Conservation (phyloP, 1,284 basidiomycete species). For the Rhodotorula sp. region DNA sequence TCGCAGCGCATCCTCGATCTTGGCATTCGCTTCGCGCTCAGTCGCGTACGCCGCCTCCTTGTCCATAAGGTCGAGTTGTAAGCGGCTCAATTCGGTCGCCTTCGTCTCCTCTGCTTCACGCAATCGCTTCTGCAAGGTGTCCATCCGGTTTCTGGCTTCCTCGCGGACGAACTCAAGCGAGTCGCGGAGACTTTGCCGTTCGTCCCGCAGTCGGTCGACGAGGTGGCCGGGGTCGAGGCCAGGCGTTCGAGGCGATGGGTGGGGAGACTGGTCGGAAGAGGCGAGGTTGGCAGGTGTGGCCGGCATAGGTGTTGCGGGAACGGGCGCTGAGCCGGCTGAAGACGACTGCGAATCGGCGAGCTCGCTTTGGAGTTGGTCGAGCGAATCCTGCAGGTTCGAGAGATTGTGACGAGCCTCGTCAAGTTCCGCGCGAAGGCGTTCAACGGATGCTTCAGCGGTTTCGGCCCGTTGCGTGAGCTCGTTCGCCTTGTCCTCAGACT, state of each 20-base stretch:
- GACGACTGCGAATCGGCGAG: conserved; percentile 4
- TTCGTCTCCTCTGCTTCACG: conserved; percentile 19
- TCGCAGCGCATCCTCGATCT: conserved; percentile 11
- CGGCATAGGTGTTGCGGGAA: conserved; percentile 1
- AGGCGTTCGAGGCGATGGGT: background rate
- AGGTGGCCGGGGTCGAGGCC: conserved; percentile 15
- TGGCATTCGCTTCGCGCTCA: conserved; percentile 21
- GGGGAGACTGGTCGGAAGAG: background rate
- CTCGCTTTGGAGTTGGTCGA: conserved; percentile 15
- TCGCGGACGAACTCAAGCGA: conserved; percentile 34
- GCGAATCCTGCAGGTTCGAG: conserved; percentile 20
- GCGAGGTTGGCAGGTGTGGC: conserved; percentile 4
- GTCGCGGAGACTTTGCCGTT: conserved; percentile 34
- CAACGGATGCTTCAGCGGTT: conserved; percentile 2
- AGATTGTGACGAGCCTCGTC: conserved; percentile 19
- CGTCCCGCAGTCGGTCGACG: conserved; percentile 32
- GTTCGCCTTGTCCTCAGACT: background rate
- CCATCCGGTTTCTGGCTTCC: conserved; percentile 23
- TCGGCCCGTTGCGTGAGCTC: conserved; percentile 13
- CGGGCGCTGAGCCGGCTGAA: background rate
- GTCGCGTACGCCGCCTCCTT: conserved; percentile 21
- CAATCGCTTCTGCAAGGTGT: conserved; percentile 19
- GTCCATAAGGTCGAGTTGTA: conserved; percentile 26
- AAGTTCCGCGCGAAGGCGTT: conserved; percentile 18
- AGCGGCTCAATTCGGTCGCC: conserved; percentile 14